Evolutionary conservation across 345 rosid genomes (phyloP).

Genomic region (Gossypioides kirkii): DNA sequence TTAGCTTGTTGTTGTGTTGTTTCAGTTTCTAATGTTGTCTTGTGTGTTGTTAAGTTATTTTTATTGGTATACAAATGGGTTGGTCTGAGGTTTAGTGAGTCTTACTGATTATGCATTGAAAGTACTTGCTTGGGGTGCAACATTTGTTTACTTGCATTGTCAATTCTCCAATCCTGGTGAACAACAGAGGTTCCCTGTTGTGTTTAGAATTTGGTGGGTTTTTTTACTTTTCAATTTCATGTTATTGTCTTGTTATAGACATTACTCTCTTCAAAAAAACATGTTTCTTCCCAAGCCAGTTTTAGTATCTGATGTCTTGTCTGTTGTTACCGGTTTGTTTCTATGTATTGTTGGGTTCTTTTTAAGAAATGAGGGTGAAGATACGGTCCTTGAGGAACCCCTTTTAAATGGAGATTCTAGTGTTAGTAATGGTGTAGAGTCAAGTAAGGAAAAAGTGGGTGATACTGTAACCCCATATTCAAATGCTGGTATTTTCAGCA

Average conservation of each 20-base stretch:
- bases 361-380: conserved; percentile 24
- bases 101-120: conserved; percentile 51
- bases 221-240: conserved; percentile 51
- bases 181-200: conserved; percentile 34
- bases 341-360: conserved; percentile 50
- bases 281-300: conserved; percentile 24
- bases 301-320: conserved; percentile 46
- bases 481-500: conserved; percentile 35
- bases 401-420: conserved; percentile 27
- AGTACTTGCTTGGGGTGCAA: conserved; percentile 61
- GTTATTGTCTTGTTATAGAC: conserved; percentile 56
- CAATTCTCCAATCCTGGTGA: conserved; percentile 26
- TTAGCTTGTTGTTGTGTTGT: conserved; percentile 47
- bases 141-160: conserved; percentile 32
- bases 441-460: conserved; percentile 19
- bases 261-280: conserved; percentile 30
- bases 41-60: conserved; percentile 53
- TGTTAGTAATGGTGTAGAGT: conserved; percentile 14
- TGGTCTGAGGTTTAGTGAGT: conserved; percentile 53
- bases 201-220: conserved; percentile 69
- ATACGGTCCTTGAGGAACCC: conserved; percentile 37
- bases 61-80: conserved; percentile 53
- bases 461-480: conserved; percentile 31
- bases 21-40: conserved; percentile 43
- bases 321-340: conserved; percentile 42